Percentiles rank a stretch among this genome's conserved stretches.
Evolutionary conservation across 768 basidiomycete species (phyloP).

Genomic region (Brasilioporus rufonigricans): DNA sequence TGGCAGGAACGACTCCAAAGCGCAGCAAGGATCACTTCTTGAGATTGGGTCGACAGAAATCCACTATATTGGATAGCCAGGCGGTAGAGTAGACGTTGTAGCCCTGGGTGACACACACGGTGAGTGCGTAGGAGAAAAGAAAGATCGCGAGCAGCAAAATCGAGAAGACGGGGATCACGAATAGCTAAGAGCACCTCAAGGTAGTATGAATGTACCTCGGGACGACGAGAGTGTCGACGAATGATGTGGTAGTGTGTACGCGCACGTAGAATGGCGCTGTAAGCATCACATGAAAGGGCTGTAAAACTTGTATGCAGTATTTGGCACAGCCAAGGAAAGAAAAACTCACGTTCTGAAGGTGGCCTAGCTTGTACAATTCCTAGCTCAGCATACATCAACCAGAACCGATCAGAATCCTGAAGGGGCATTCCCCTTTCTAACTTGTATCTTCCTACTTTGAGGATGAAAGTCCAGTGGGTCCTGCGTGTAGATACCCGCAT

Average conservation of each 20-base stretch:
- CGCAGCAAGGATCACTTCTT: conserved; percentile 35
- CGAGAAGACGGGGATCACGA: conserved; percentile 25
- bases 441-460: conserved; percentile 47
- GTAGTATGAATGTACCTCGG: conserved; percentile 48
- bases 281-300: conserved; percentile 14
- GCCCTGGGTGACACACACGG: conserved; percentile 31
- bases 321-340: neutral
- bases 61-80: conserved; percentile 31
- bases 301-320: conserved; percentile 5
- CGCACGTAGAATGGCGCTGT: conserved; percentile 31
- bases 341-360: conserved; percentile 14
- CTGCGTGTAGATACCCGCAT: conserved; percentile 19
- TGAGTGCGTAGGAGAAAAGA: conserved; percentile 33
- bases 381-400: conserved; percentile 54
- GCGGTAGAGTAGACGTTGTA: conserved; percentile 44
- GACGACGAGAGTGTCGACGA: conserved; percentile 34
- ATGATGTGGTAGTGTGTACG: conserved; percentile 41
- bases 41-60: conserved; percentile 26
- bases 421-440: conserved; percentile 31
- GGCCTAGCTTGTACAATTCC: conserved; percentile 22
- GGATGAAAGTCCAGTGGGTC: conserved; percentile 50
- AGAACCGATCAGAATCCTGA: conserved; percentile 52
- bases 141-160: conserved; percentile 36
- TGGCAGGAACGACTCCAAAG: conserved; percentile 34
- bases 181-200: conserved; percentile 39